Evolutionary conservation across 1,284 basidiomycete species (phyloP), one percentile per base, ranked within the genome.

Genomic region (Entoloma clypeatum): DNA sequence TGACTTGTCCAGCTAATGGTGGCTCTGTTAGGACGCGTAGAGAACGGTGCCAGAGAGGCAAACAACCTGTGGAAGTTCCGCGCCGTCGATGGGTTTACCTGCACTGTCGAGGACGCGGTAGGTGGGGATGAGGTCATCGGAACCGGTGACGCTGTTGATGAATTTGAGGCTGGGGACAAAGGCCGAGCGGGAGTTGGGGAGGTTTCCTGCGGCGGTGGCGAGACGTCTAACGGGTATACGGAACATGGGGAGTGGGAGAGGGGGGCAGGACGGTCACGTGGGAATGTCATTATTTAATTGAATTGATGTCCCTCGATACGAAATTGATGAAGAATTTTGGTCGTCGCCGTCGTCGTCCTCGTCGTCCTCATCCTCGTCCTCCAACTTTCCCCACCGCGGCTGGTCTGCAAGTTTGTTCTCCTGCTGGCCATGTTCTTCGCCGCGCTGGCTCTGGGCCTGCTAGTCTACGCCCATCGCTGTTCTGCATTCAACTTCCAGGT

Each of bases 101-200:
- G 76, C 67, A 32, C 87, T 84, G 63, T 92, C 89, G 24, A 94
- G 62, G 0, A 93, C 75, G 41, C 90, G 74, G 64, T 81, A 93
- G 1, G 88, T 89, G 7, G 90, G 87, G 51, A 93, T 86, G 54
- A 75, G 74, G 16, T 69, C 67, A 17, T 73, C 70, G 29, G 74
- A 72, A 14, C 68, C 68, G 27, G 74, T 75, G 22, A 89, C 76
- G 0, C 84, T 77, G 59, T 88, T 89, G 70, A 89, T 82, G 70
- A 89, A 90, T 36, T 78, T 64, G 36, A 86, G 72, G 43, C 74
- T 76, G 8, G 84, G 62, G 3, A 79, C 77, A 27, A 90, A 75
- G 13, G 82, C 79, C 0, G 82, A 84, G 35, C 66, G 71, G 1
- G 83, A 77, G 16, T 73, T 75, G 0, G 82, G 83, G 14, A 87